Base-by-base conservation (phyloP, 2,329 filamentous ascomycete genomes). In the Claviceps lovelessii region DNA sequence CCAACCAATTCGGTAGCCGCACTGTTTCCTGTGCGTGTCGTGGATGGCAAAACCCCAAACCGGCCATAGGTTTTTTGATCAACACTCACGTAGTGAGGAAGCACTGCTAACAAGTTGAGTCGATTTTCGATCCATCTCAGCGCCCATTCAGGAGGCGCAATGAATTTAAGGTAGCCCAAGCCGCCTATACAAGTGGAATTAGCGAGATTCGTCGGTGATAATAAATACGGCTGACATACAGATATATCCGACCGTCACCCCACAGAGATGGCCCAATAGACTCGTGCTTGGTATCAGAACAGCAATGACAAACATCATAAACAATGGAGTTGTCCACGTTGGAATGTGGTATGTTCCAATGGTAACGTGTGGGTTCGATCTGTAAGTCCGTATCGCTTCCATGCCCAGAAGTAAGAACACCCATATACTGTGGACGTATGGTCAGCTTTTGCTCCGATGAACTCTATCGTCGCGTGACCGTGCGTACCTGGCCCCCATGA, bases 31-130 rank as follows among this genome's bases (percentile, higher is more conserved):
- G 68, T 62, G 19, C 70, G 65, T 54, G 69, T 66, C 45, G 63
- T 74, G 1, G 81, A 77, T 2, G 90, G 91, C 55, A 97, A 73
- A 15, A 96, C 86, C 2, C 91, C 91, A 63, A 95, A 96, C 53
- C 91, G 79, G 8, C 91, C 91, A 64, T 91, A 95, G 6, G 88
- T 95, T 76, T 95, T 96, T 70, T 95, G 90, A 65, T 97, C 91
- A 17, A 96, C 84, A 55, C 88, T 94, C 50, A 97, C 86, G 64
- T 95, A 97, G 70, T 95, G 88, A 48, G 91, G 91, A 31, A 97
- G 72, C 56, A 89, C 78, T 23, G 83, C 87, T 28, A 95, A 76
- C 10, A 97, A 76, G 64, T 95, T 93, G 57, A 97, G 73, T 67
- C 91, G 94, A 19, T 80, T 81, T 71, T 98, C 93, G 54, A 96